A percentile compares a stretch with the other conserved stretches of the same genome.
Evolutionary conservation across 2,329 filamentous ascomycete species (phyloP).

Genomic region (Plenodomus biglobosus): DNA sequence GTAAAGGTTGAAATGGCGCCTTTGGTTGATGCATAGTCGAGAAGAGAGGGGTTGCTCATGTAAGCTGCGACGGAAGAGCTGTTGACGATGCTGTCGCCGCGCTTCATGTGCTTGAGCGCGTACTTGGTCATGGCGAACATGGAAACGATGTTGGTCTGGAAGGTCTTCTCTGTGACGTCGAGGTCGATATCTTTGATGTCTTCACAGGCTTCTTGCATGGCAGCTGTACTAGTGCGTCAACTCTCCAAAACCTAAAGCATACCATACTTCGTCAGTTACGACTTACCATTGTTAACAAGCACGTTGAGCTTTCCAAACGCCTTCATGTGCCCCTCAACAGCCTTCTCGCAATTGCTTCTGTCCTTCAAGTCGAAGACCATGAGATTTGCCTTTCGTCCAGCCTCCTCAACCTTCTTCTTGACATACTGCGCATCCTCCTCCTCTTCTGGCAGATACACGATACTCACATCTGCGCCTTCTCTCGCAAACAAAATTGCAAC

Average conservation of each 20-base stretch:
- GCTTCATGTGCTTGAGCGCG: conserved; percentile 68
- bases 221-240: conserved; percentile 40
- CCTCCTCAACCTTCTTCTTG: conserved; percentile 65
- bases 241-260: neutral
- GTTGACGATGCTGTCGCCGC: conserved; percentile 74
- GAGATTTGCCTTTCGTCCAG: conserved; percentile 57
- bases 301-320: conserved; percentile 69
- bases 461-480: conserved; percentile 72
- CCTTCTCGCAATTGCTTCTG: conserved; percentile 65
- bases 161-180: conserved; percentile 57
- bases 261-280: neutral
- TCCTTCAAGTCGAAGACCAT: conserved; percentile 59
- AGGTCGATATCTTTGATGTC: conserved; percentile 59
- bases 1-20: conserved; percentile 77
- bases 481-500: conserved; percentile 74
- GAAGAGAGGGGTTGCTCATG: conserved; percentile 71
- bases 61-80: conserved; percentile 79
- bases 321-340: conserved; percentile 65
- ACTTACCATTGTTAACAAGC: conserved; percentile 23
- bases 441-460: conserved; percentile 72
- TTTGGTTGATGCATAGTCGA: conserved; percentile 77
- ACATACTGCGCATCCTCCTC: conserved; percentile 73
- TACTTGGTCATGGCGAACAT: conserved; percentile 79
- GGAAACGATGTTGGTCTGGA: conserved; percentile 74
- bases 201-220: conserved; percentile 57